Base-by-base conservation (phyloP, 768 basidiomycete species). In the Inosperma sp. region DNA sequence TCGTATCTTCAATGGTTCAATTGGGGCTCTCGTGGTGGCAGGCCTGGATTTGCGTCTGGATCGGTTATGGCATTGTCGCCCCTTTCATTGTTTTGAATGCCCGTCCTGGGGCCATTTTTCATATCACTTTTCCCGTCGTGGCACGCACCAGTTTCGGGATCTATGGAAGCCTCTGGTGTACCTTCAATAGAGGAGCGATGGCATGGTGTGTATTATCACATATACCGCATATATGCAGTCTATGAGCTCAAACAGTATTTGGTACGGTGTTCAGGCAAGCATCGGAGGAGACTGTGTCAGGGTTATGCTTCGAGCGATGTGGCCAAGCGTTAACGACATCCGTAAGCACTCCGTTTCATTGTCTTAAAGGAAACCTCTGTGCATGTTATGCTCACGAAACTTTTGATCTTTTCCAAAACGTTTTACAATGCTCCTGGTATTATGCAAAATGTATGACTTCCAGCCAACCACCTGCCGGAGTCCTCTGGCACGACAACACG, bases 11-110 rank as follows among this genome's bases (percentile, higher is more conserved):
- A 10, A 86, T 88, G 85, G 76, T 83, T 26, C 79, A 84, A 54
- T 66, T 81, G 23, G 83, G 84, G 3, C 74, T 89, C 25, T 83
- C 83, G 0, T 89, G 86, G 86, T 90, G 86, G 86, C 84, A 89
- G 63, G 83, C 88, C 13, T 87, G 88, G 85, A 74, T 91, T 46
- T 88, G 83, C 52, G 84, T 85, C 10, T 86, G 82, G 84, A 56
- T 85, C 29, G 82, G 73, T 39, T 86, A 73, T 63, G 78, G 62
- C 1, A 53, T 81, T 49, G 79, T 79, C 17, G 81, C 84, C 2
- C 81, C 81, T 0, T 84, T 93, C 68, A 76, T 92, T 52, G 82
- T 83, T 21, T 64, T 86, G 56, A 92, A 90, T 61, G 88, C 86
- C 21, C 78, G 84, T 22, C 85, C 84, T 4, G 87, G 88, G 41